phyloP scores from a whole-genome alignment of 192 early-diverging fungal species.

The Umbelopsis sp. region DNA sequence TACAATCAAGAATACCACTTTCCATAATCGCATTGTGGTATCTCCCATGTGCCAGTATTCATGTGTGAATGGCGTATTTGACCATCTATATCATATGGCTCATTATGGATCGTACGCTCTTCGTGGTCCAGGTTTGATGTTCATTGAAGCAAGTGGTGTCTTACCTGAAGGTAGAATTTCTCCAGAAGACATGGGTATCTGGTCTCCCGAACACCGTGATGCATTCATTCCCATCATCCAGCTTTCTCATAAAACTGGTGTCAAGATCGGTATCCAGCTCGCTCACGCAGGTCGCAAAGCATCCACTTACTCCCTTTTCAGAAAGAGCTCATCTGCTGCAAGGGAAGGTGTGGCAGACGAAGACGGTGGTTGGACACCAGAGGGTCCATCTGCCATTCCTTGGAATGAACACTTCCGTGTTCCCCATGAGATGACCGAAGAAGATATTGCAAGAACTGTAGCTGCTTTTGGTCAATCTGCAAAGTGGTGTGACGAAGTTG shows the following conservation, averaged over 20 bases:
- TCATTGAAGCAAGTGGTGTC: constrained; percentile 81
- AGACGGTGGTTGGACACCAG: constrained; percentile 74
- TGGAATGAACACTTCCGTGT: constrained; percentile 41
- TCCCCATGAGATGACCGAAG: constrained; percentile 18
- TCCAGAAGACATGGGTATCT: constrained; percentile 78
- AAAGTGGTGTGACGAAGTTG: constrained; percentile 67
- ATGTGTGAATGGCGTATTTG: constrained; percentile 63
- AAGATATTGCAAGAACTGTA: background rate
- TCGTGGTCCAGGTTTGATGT: constrained; percentile 76
- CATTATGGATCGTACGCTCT: constrained; percentile 72
- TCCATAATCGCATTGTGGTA: constrained; percentile 78
- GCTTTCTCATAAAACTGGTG: constrained; percentile 63
- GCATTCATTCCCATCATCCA: constrained; percentile 61
- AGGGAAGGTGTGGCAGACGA: constrained; percentile 19
- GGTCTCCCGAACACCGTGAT: constrained; percentile 77
- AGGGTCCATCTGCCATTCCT: constrained; percentile 60
- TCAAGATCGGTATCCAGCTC: constrained; percentile 71
- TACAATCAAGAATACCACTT: constrained; percentile 60
- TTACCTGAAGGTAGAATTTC: constrained; percentile 76
- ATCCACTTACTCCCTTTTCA: constrained; percentile 22
- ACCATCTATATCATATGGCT: constrained; percentile 59
- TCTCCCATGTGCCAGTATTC: constrained; percentile 89
- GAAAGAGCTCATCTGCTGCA: background rate
- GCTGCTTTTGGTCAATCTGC: constrained; percentile 50
- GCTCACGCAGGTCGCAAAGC: constrained; percentile 84